These are phyloP conservation scores for Batrachochytrium dendrobatidis DNA, from an alignment of 371 early-diverging fungal genomes.

Conservation along the genomic window DNA sequence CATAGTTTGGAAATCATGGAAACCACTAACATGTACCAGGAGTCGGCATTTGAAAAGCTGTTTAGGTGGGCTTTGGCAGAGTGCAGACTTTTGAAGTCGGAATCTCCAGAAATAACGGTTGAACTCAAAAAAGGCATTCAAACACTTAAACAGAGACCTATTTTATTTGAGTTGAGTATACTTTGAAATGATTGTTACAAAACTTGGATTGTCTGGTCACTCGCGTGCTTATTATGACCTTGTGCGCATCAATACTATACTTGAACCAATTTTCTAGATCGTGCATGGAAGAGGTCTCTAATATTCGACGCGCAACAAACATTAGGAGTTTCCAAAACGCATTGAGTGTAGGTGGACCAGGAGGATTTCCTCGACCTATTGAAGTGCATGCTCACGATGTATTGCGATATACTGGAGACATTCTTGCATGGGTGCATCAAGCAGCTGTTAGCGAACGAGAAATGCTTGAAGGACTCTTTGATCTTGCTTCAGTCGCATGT, in stretches of 20 bases:
- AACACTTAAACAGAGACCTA: conserved; percentile 62
- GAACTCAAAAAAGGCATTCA: conserved; percentile 60
- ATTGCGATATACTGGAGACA: conserved; percentile 83
- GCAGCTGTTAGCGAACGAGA: conserved; percentile 81
- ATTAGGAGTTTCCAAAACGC: conserved; percentile 69
- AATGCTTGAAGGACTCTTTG: conserved; percentile 69
- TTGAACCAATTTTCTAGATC: conserved; percentile 36
- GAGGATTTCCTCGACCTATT: conserved; percentile 79
- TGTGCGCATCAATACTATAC: not conserved
- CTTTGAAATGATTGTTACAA: not conserved
- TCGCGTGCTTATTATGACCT: not conserved
- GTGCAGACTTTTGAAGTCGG: conserved; percentile 61
- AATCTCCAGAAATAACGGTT: conserved; percentile 63
- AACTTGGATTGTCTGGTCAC: not conserved
- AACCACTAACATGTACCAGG: conserved; percentile 59
- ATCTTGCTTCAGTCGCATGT: conserved; percentile 2
- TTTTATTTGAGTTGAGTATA: conserved; percentile 58
- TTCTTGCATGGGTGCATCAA: conserved; percentile 95
- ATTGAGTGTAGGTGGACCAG: conserved; percentile 76
- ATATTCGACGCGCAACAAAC: conserved; percentile 63
- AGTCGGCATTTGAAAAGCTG: conserved; percentile 66
- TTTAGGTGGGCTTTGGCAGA: conserved; percentile 73
- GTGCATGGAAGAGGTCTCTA: conserved; percentile 63
- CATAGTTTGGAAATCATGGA: conserved; percentile 72
- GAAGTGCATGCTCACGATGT: conserved; percentile 90